A percentile compares a stretch with the other conserved stretches of the same genome.
phyloP scores from a whole-genome alignment of 1,284 basidiomycete genomes.

The Melampsora americana region DNA sequence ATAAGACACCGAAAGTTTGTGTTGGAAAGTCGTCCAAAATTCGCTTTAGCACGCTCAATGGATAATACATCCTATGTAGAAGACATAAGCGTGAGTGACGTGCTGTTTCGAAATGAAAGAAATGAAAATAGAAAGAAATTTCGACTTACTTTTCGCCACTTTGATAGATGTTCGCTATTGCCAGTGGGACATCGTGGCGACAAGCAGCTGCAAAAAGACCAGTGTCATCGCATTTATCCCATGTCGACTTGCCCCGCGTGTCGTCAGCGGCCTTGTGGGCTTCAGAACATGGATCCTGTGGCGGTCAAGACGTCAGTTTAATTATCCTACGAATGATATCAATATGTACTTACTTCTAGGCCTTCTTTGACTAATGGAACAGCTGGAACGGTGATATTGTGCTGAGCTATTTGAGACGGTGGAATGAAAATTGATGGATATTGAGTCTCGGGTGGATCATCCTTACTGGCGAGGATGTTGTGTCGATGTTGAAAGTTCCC shows the following conservation, averaged over 20 bases:
- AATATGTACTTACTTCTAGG: not conserved
- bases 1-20: not conserved
- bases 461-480: not conserved
- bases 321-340: not conserved
- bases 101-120: no score
- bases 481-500: slow-evolving; percentile 11
- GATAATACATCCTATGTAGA: slow-evolving; percentile 12
- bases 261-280: slow-evolving; percentile 26
- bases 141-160: not conserved
- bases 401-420: not conserved
- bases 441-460: not conserved
- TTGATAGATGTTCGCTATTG: not conserved
- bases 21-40: not conserved
- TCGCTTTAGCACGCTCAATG: not conserved
- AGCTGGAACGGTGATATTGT: not conserved
- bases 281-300: slow-evolving; percentile 12
- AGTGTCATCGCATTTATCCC: no score
- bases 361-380: not conserved
- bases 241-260: not conserved
- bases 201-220: no score
- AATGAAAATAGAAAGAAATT: not conserved
- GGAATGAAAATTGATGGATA: slow-evolving; percentile 5
- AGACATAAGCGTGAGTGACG: no score
- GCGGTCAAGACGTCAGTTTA: not conserved
- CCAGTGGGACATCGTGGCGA: slow-evolving; percentile 11